A percentile compares a stretch with the other conserved stretches of the same genome.
phyloP scores from a whole-genome alignment of 2,329 filamentous ascomycete species.

The Botrytis cinerea region DNA sequence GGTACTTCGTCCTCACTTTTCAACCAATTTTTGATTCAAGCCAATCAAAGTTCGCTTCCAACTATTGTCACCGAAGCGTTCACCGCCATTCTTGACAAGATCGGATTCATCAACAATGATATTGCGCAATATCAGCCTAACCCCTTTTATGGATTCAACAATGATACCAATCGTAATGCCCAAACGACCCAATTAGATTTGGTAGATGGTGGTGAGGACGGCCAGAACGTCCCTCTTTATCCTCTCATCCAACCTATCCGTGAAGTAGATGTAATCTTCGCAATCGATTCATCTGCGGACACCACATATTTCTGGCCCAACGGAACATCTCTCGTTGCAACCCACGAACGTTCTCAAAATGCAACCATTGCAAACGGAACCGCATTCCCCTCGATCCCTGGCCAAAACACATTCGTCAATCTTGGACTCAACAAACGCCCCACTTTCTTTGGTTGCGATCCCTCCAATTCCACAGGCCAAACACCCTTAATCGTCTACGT shows the following conservation, averaged over 20 bases:
- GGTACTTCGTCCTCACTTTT: slow-evolving; percentile 85
- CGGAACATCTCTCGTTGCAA: slow-evolving; percentile 71
- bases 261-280: slow-evolving; percentile 76
- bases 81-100: slow-evolving; percentile 52
- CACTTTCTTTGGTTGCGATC: slow-evolving; percentile 79
- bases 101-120: slow-evolving; percentile 65
- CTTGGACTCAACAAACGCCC: slow-evolving; percentile 72
- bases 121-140: slow-evolving; percentile 76
- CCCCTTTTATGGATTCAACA: slow-evolving; percentile 70
- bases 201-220: slow-evolving; percentile 76
- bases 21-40: slow-evolving; percentile 70
- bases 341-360: slow-evolving; percentile 66
- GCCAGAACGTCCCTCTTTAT: slow-evolving; percentile 77
- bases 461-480: slow-evolving; percentile 57
- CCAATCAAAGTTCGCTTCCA: slow-evolving; percentile 55
- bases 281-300: slow-evolving; percentile 76
- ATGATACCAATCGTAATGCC: slow-evolving; percentile 59
- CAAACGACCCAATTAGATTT: slow-evolving; percentile 60
- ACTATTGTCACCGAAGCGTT: slow-evolving; percentile 53
- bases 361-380: slow-evolving; percentile 64
- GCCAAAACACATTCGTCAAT: slow-evolving; percentile 76
- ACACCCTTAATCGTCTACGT: slow-evolving; percentile 82
- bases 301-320: slow-evolving; percentile 72
- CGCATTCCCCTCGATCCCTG: slow-evolving; percentile 71
- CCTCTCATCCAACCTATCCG: slow-evolving; percentile 75